Conservation (phyloP, 345 rosid genomes). For the Sisymbrium altissimum region DNA sequence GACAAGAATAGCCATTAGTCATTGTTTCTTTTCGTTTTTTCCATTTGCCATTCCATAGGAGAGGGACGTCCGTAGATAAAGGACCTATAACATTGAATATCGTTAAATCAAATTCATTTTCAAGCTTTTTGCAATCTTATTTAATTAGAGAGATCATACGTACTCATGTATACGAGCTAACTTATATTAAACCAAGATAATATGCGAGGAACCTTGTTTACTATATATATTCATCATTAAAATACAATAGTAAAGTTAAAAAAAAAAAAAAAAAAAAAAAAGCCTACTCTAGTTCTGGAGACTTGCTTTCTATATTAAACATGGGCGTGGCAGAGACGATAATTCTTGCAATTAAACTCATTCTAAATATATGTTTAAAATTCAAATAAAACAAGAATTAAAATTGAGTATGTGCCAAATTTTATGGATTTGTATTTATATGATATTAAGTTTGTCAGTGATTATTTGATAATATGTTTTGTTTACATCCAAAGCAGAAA, state of each 20-base stretch:
- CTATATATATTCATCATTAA: background rate
- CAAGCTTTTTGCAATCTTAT: background rate
- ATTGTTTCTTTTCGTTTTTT: constrained; percentile 2
- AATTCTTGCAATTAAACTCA: background rate
- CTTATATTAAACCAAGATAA: background rate
- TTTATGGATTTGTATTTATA: background rate
- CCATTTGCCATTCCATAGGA: constrained; percentile 27
- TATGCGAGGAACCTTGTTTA: background rate
- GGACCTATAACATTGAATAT: constrained; percentile 11
- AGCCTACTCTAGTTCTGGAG: background rate
- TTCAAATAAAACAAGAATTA: background rate
- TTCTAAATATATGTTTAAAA: background rate
- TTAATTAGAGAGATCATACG: background rate
- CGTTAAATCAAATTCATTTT: constrained; percentile 19
- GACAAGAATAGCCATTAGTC: constrained; percentile 32
- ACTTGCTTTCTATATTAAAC: background rate
- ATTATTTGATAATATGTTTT: background rate
- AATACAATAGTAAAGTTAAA: no score
- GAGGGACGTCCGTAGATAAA: constrained; percentile 37
- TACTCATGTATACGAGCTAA: background rate
- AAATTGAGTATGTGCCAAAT: background rate
- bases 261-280: no score
- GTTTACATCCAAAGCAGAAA: background rate
- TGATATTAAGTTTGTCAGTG: background rate
- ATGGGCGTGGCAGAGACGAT: background rate